Evolutionary conservation across 2,329 filamentous ascomycete genomes (phyloP).

Genomic region (Coniochaeta ligniaria): DNA sequence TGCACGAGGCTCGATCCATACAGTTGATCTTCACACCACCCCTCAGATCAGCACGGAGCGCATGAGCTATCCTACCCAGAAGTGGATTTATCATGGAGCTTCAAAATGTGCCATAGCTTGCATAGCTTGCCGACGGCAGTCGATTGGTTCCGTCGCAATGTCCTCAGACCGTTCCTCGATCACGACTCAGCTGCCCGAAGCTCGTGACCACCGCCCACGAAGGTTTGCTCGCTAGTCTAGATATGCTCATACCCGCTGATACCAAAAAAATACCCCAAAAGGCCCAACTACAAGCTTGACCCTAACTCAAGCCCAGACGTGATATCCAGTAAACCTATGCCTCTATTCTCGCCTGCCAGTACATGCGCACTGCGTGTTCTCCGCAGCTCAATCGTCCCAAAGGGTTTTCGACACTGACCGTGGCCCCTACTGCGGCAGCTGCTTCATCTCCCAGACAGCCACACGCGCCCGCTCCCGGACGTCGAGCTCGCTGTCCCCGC

Average conservation of each 20-base stretch:
- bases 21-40: background rate
- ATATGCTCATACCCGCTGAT: background rate
- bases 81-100: background rate
- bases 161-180: background rate
- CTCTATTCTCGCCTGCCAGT: background rate
- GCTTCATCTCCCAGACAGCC: constrained; percentile 65
- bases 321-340: background rate
- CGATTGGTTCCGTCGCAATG: background rate
- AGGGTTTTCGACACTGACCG: background rate
- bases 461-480: constrained; percentile 79
- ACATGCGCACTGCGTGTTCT: background rate
- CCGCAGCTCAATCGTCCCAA: background rate
- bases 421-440: background rate
- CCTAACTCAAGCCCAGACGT: background rate
- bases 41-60: background rate
- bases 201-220: background rate
- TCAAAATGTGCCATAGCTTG: background rate
- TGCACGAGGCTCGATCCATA: background rate
- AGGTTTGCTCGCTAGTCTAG: background rate
- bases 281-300: background rate
- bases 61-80: background rate
- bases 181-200: background rate
- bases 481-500: constrained; percentile 69
- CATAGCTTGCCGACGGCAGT: background rate
- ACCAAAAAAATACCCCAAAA: background rate